These are phyloP conservation scores for Trematosphaeria pertusa DNA, from an alignment of 2,329 filamentous ascomycete genomes.

Conservation along the genomic window DNA sequence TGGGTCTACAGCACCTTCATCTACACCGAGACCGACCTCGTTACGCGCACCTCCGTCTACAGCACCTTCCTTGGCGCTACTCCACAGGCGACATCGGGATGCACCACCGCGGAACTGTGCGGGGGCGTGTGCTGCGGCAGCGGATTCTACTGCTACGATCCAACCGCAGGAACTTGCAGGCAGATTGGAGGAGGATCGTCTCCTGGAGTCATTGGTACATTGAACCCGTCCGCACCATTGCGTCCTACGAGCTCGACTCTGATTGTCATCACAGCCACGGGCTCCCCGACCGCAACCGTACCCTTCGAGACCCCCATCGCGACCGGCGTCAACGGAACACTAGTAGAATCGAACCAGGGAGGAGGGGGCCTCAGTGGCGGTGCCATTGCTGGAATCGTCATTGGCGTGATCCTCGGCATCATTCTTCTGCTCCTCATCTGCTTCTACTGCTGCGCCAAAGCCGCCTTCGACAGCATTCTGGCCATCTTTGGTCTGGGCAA, in stretches of 20 bases:
- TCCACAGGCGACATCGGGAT: constrained; percentile 42
- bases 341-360: constrained; percentile 35
- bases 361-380: constrained; percentile 66
- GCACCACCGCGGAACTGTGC: constrained; percentile 65
- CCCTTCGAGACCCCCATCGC: constrained; percentile 62
- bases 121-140: constrained; percentile 73
- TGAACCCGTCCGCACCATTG: constrained; percentile 58
- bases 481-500: constrained; percentile 68
- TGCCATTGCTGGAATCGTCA: constrained; percentile 82
- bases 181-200: constrained; percentile 61
- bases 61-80: constrained; percentile 49
- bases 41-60: constrained; percentile 62
- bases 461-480: constrained; percentile 64
- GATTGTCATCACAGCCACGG: constrained; percentile 56
- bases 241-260: constrained; percentile 62
- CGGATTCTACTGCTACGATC: constrained; percentile 71
- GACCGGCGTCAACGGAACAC: constrained; percentile 56
- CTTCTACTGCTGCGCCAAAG: constrained; percentile 70
- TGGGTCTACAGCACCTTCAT: constrained; percentile 67
- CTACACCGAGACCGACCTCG: constrained; percentile 61
- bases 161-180: constrained; percentile 64
- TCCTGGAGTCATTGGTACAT: constrained; percentile 43
- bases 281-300: constrained; percentile 54
- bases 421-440: constrained; percentile 72
- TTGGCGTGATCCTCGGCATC: constrained; percentile 73